Conservation (phyloP, 306 rosid genomes). For the Gastrolobium villosum region DNA sequence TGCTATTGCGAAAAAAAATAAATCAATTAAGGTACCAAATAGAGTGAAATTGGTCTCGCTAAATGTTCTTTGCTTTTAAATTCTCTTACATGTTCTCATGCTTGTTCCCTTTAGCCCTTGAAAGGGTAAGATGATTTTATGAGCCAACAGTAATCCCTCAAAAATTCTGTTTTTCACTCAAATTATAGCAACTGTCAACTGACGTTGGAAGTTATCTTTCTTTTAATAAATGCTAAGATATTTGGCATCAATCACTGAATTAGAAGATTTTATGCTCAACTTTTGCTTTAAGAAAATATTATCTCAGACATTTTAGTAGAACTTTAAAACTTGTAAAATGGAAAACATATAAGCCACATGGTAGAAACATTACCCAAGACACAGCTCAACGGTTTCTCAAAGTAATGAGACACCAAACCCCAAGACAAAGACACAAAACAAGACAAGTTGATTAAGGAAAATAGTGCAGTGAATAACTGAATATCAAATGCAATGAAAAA, state of each 20-base stretch:
- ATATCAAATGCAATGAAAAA: constrained; percentile 37
- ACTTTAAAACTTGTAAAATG: neutral
- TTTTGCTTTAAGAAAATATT: constrained; percentile 34
- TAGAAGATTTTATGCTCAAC: constrained; percentile 3
- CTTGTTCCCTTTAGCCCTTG: constrained; percentile 23
- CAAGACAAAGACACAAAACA: constrained; percentile 26
- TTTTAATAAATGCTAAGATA: constrained; percentile 26
- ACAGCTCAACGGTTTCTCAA: constrained; percentile 35
- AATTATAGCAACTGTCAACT: constrained; percentile 13
- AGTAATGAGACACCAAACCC: constrained; percentile 23
- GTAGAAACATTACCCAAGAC: constrained; percentile 28
- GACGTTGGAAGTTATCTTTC: constrained; percentile 21
- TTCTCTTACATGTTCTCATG: constrained; percentile 36
- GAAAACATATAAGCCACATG: constrained; percentile 22
- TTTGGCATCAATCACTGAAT: constrained; percentile 34
- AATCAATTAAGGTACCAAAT: neutral
- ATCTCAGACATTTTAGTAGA: constrained; percentile 6
- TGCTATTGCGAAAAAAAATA: constrained; percentile 14
- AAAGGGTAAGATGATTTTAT: constrained; percentile 3
- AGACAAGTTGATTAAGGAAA: constrained; percentile 40
- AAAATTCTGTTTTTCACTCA: constrained; percentile 13
- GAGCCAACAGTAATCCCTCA: constrained; percentile 11
- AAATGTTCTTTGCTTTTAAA: constrained; percentile 9
- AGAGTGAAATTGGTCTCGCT: constrained; percentile 25
- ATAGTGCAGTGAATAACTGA: constrained; percentile 31